Base-by-base conservation (phyloP, 164 flowering plant species). In the Berberis thunbergii region DNA sequence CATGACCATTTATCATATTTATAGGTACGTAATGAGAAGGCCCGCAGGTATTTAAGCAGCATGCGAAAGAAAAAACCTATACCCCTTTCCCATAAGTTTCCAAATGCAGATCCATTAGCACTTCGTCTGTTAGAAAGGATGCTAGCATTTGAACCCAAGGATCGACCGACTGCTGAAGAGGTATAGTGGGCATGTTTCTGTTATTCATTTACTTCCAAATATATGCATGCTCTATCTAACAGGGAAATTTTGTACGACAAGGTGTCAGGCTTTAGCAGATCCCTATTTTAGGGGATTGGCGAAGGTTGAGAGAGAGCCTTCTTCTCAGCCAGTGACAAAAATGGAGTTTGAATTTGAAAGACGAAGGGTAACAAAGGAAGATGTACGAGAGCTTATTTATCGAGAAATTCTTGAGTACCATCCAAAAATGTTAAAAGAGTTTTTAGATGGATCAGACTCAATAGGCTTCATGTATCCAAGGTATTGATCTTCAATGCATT, bases 311-410 rank as follows among this genome's bases (percentile, higher is more conserved):
- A 87, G 97, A 73, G 99, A 94, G 72, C 99, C 97, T 61, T 87
- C 91, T 66, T 85, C 97, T 64, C 97, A 91, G 70, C 97, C 97
- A 13, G 89, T 94, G 43, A 86, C 98, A 8, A 94, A 91, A 73
- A 80, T 94, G 96, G 98, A 94, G 70, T 94, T 94, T 73, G 98
- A 94, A 69, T 94, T 94, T 77, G 98, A 94, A 81, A 82, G 98
- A 53, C 76, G 97, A 50, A 88, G 96, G 78, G 77, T 94, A 65
- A 89, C 90, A 4, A 94, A 94, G 69, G 99, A 91, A 67, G 99
- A 94, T 75, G 93, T 94, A 9, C 72, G 96, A 41, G 99, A 94
- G 74, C 86, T 94, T 56, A 91, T 94, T 41, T 94, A 91, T 62
- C 74, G 93, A 57, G 99, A 91, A 74, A 91, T 76, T 67, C 90